phyloP scores from a whole-genome alignment of 768 basidiomycete genomes.

The Auriscalpium microsporum region DNA sequence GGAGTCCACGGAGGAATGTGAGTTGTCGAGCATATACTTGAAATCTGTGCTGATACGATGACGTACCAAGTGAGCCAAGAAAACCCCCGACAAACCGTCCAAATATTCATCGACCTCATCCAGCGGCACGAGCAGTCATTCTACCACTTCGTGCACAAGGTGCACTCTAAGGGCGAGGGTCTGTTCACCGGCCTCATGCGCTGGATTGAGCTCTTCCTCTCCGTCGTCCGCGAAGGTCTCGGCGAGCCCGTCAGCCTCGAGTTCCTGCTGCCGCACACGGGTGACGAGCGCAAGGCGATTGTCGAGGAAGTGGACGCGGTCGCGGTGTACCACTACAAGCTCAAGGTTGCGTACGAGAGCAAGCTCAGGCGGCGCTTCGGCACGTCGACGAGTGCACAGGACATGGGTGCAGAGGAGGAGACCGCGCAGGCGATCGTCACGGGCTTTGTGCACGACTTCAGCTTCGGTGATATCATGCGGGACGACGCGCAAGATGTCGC shows the following conservation, averaged over 20 bases:
- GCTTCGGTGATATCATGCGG: conserved; percentile 69
- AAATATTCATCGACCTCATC: conserved; percentile 88
- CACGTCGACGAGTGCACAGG: conserved; percentile 36
- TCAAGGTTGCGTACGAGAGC: conserved; percentile 89
- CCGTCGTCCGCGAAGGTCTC: conserved; percentile 82
- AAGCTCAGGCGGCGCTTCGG: conserved; percentile 84
- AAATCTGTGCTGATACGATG: neutral
- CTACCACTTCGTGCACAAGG: conserved; percentile 96
- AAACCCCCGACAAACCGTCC: conserved; percentile 80
- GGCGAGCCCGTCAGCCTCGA: conserved; percentile 72
- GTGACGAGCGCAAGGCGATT: conserved; percentile 65
- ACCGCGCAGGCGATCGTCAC: conserved; percentile 75
- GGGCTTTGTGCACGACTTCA: conserved; percentile 72
- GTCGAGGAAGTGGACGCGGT: conserved; percentile 84
- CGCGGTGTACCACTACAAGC: conserved; percentile 86
- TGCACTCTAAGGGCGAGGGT: conserved; percentile 92
- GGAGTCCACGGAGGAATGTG: conserved; percentile 83
- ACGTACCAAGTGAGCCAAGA: conserved; percentile 58
- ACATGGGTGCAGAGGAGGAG: conserved; percentile 71
- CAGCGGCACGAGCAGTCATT: conserved; percentile 92
- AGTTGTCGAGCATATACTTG: conserved; percentile 23
- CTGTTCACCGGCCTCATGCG: conserved; percentile 91
- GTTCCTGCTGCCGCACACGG: conserved; percentile 78
- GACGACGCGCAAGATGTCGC: conserved; percentile 77
- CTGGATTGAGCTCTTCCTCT: conserved; percentile 95